Percentiles rank a stretch among this genome's conserved stretches.
phyloP scores from a whole-genome alignment of 352 stramenopile genomes.

The Achlya hypogyna region DNA sequence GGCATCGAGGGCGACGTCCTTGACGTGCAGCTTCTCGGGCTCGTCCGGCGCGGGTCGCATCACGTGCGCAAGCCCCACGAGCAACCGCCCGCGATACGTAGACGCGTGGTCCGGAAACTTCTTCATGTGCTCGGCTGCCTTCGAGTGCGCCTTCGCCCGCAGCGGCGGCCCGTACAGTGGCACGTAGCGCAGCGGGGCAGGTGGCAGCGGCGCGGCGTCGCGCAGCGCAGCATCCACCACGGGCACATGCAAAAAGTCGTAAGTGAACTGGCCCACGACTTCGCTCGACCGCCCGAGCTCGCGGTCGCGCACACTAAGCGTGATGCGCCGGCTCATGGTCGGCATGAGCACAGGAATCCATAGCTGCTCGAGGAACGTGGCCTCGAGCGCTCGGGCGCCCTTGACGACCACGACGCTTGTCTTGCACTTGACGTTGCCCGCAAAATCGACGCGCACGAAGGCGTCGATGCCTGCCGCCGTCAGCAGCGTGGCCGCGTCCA shows the following conservation, averaged over 20 bases:
- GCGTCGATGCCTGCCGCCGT: constrained; percentile 70
- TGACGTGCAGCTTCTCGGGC: constrained; percentile 50
- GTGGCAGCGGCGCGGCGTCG: background rate
- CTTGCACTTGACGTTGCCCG: constrained; percentile 32
- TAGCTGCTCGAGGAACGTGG: constrained; percentile 68
- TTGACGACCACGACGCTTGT: constrained; percentile 55
- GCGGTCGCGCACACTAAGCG: constrained; percentile 70
- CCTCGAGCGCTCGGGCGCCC: constrained; percentile 33
- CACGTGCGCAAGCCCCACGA: constrained; percentile 68
- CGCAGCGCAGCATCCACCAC: background rate
- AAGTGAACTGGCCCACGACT: constrained; percentile 50
- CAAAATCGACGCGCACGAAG: constrained; percentile 68
- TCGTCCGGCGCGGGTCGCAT: constrained; percentile 31
- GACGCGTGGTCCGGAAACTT: constrained; percentile 59
- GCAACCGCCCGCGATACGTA: constrained; percentile 65
- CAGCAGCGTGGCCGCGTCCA: constrained; percentile 48
- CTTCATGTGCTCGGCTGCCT: constrained; percentile 39
- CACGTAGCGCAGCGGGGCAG: constrained; percentile 52
- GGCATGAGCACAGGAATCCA: constrained; percentile 79
- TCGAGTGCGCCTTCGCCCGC: constrained; percentile 35
- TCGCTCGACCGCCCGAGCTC: constrained; percentile 61
- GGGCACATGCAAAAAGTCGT: constrained; percentile 62
- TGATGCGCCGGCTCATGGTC: constrained; percentile 63
- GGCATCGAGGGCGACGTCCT: constrained; percentile 32
- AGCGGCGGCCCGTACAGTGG: constrained; percentile 82